Evolutionary conservation across 169 alveolate species (phyloP), one percentile per base, ranked within the genome.

Genomic region (Cryptosporidium tyzzeri): DNA sequence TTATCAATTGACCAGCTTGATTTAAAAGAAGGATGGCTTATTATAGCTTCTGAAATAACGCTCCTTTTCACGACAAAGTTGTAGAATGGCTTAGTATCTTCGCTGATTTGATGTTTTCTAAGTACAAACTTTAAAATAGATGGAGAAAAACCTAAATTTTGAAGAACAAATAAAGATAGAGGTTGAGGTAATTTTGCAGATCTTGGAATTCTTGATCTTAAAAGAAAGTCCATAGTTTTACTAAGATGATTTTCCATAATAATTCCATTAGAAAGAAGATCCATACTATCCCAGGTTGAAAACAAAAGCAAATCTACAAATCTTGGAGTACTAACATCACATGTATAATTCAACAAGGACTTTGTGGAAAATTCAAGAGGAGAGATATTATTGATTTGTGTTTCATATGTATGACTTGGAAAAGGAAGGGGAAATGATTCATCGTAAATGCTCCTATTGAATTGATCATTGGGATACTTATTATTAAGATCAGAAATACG

Each of bases 311-410:
- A 23, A 29, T 80, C 89, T 7, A 67, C 80, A 50, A 80, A 80
- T 29, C 89, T 80, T 33, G 89, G 41, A 50, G 73, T 80, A 21
- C 71, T 80, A 18, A 80, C 74, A 26, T 80, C 89, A 29, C 89
- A 80, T 14, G 62, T 37, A 18, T 35, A 44, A 7, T 65, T 80
- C 35, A 80, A 1, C 12, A 80, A 33, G 14, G 65, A 29, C 70
- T 16, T 80, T 1, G 75, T 80, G 9, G 89, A 80, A 26, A 62
- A 53, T 33, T 80, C 89, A 55, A 80, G 62, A 4, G 80, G 69
- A 5, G 89, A 80, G 12, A 37, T 7, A 21, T 58, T 73, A 10
- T 74, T 23, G 53, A 14, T 7, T 21, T 0, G 8, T 26, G 2
- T 8, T 14, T 26, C 6, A 55, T 55, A 55, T 8, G 12, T 4